phyloP scores from a whole-genome alignment of 805 yeast genomes.

The Ogataea salicorniae region DNA sequence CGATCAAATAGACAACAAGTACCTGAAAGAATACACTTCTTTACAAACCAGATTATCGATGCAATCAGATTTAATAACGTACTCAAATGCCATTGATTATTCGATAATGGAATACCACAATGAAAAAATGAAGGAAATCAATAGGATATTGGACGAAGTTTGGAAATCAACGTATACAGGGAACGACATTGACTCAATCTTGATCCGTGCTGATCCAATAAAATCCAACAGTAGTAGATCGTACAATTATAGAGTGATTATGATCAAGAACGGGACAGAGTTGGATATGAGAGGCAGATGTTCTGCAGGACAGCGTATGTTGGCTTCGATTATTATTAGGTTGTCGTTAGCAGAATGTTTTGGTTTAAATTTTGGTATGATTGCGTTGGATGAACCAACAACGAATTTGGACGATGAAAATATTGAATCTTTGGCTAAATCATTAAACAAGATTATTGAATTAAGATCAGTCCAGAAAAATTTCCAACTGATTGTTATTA shows the following conservation, averaged over 20 bases:
- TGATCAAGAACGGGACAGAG: constrained; percentile 89
- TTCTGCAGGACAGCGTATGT: constrained; percentile 95
- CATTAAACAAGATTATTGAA: constrained; percentile 70
- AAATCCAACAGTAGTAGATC: constrained; percentile 44
- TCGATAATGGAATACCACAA: constrained; percentile 93
- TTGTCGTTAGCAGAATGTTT: constrained; percentile 93
- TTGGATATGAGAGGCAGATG: constrained; percentile 98
- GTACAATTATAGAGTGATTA: constrained; percentile 89
- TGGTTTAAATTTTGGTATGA: constrained; percentile 91
- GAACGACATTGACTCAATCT: constrained; percentile 88
- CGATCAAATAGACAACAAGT: constrained; percentile 55
- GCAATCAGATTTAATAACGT: constrained; percentile 75
- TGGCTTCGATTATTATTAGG: constrained; percentile 87
- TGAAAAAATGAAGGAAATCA: constrained; percentile 88
- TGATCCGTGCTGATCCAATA: constrained; percentile 75
- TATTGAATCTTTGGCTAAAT: constrained; percentile 78
- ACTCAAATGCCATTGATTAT: constrained; percentile 79
- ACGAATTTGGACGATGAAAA: constrained; percentile 90
- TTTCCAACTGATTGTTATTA: constrained; percentile 91
- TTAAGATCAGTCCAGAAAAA: constrained; percentile 73
- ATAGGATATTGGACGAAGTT: constrained; percentile 77
- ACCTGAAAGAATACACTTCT: constrained; percentile 66
- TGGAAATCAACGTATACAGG: constrained; percentile 96
- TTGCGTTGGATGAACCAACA: constrained; percentile 96
- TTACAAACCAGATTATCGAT: constrained; percentile 71